Conservation (phyloP, 192 early-diverging fungal species). For the Martensiomyces pterosporus region DNA sequence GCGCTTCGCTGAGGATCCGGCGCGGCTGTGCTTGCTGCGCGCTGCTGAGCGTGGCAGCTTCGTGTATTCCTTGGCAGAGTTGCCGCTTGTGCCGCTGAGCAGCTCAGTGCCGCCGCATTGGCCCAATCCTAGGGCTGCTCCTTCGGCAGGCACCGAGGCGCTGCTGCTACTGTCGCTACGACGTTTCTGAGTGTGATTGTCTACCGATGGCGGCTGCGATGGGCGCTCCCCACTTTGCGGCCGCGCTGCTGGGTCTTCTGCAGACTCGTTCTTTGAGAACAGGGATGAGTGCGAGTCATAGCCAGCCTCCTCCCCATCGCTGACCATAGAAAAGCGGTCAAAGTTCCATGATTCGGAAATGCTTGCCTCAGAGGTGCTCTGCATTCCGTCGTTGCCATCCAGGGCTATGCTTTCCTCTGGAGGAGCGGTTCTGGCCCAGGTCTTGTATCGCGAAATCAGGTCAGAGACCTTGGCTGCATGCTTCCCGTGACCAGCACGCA, state of each 20-base stretch:
- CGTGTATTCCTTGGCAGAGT: too few relatives aligned
- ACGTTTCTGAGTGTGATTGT: too few relatives aligned
- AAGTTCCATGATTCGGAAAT: conserved; percentile 51
- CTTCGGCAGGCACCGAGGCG: too few relatives aligned
- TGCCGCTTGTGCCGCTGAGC: too few relatives aligned
- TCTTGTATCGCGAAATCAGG: conserved; percentile 41
- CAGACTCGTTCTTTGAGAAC: conserved; percentile 23
- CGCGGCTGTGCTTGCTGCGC: too few relatives aligned
- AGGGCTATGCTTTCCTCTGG: conserved; percentile 28
- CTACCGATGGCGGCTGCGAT: too few relatives aligned
- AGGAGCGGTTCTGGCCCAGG: conserved; percentile 29
- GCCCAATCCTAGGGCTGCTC: too few relatives aligned
- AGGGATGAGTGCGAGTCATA: conserved; percentile 46
- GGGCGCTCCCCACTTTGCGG: too few relatives aligned
- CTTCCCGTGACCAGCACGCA: conserved; percentile 44
- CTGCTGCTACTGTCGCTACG: neutral
- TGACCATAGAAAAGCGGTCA: conserved; percentile 46
- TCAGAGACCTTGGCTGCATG: conserved; percentile 44
- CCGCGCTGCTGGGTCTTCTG: too few relatives aligned
- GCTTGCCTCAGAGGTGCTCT: conserved; percentile 45
- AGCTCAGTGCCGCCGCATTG: too few relatives aligned
- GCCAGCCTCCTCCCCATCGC: conserved; percentile 39
- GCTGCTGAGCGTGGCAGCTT: too few relatives aligned
- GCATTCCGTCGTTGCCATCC: conserved; percentile 45
- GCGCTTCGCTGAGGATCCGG: too few relatives aligned